These are phyloP conservation scores for Croton laevigatus DNA, from an alignment of 441 rosid genomes.

Conservation along the genomic window DNA sequence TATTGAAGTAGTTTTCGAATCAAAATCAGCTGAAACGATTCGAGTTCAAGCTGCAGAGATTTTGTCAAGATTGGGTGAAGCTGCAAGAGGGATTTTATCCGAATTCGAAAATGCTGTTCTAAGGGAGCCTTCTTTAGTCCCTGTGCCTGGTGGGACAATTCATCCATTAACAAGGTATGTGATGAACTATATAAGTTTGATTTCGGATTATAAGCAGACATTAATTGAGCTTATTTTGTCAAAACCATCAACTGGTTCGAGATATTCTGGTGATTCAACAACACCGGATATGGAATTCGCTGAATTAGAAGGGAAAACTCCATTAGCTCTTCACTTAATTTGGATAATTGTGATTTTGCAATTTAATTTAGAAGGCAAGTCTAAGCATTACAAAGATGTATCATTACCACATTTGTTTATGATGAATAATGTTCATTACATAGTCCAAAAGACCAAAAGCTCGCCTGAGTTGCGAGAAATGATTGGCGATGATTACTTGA, in stretches of 20 bases:
- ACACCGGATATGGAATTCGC: slow-evolving; percentile 61
- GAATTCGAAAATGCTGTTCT: slow-evolving; percentile 82
- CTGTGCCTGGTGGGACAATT: slow-evolving; percentile 69
- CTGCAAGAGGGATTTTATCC: slow-evolving; percentile 70
- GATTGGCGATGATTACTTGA: slow-evolving; percentile 73
- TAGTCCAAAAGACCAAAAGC: slow-evolving; percentile 73
- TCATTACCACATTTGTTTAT: slow-evolving; percentile 73
- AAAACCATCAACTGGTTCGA: slow-evolving; percentile 65
- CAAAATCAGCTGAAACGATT: slow-evolving; percentile 41
- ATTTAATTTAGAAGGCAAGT: slow-evolving; percentile 66
- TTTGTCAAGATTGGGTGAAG: slow-evolving; percentile 69
- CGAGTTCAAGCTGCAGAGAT: slow-evolving; percentile 73
- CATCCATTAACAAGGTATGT: slow-evolving; percentile 94
- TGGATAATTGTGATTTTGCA: slow-evolving; percentile 85
- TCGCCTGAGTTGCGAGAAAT: slow-evolving; percentile 58
- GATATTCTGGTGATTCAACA: slow-evolving; percentile 61
- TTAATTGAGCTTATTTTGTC: slow-evolving; percentile 71
- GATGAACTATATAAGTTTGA: slow-evolving; percentile 76
- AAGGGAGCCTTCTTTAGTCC: slow-evolving; percentile 51
- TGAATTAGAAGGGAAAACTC: slow-evolving; percentile 61
- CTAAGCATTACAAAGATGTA: slow-evolving; percentile 72
- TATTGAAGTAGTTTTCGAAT: slow-evolving; percentile 42
- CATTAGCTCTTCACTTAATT: slow-evolving; percentile 73
- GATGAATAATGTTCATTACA: slow-evolving; percentile 97
- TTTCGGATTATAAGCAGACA: slow-evolving; percentile 80